Evolutionary conservation across 345 rosid species (phyloP), one percentile per base, ranked within the genome.

Genomic region (Isatis tinctoria): DNA sequence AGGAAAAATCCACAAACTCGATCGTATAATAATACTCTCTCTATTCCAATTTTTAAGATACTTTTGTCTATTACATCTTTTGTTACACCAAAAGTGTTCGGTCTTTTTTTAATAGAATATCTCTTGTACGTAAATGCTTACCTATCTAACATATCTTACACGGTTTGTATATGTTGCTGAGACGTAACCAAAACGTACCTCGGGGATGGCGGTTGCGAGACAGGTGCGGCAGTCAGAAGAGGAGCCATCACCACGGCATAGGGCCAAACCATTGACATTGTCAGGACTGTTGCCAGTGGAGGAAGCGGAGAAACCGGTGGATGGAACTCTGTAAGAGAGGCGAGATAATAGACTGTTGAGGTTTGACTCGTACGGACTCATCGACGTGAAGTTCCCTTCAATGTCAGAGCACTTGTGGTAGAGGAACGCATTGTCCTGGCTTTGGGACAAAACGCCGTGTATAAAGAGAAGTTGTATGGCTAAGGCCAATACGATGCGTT

Each of bases 221-320:
- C 92, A 88, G 24, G 86, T 47, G 45, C 74, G 70, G 76, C 95
- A 91, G 12, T 82, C 85, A 0, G 78, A 14, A 18, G 79, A 10
- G 1, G 88, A 72, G 51, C 80, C 86, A 27, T 91, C 89, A 3
- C 95, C 91, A 12, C 86, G 83, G 51, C 97, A 88, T 26, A 88
- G 86, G 4, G 87, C 78, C 0, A 85, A 83, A 33, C 87, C 96
- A 6, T 79, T 63, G 26, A 81, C 86, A 13, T 65, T 54, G 78
- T 81, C 69, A 0, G 84, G 85, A 2, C 8, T 8, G 14, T 59
- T 59, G 24, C 90, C 96, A 5, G 62, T 6, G 20, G 89, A 75
- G 51, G 76, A 71, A 1, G 47, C 12, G 24, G 73, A 77, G 16
- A 88, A 90, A 26, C 93, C 96, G 1, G 82, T 57, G 2, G 83